Evolutionary conservation across 75 land plant genomes (phyloP), one percentile per base, ranked within the genome.

Genomic region (Picea glauca): DNA sequence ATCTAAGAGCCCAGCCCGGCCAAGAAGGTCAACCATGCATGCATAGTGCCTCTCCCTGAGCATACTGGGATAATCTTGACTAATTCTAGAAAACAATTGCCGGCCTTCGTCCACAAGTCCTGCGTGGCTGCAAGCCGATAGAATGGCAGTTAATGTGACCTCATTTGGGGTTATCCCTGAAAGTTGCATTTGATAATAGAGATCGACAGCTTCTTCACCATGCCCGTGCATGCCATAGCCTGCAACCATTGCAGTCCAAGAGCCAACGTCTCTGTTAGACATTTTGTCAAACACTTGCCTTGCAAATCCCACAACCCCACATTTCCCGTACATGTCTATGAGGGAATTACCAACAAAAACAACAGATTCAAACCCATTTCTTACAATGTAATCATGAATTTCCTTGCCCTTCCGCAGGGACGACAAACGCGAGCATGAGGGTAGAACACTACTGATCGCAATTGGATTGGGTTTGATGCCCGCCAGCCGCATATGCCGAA

Each of bases 241-340:
- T 15, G 89, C 86, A 17, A 93, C 76, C 89, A 93, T 85, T 21
- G 90, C 86, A 70, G 87, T 90, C 95, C 95, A 93, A 6, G 91
- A 82, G 12, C 91, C 89, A 62, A 89, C 79, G 59, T 82, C 91
- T 26, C 38, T 87, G 12, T 15, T 57, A 4, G 56, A n/a, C 72
- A 91, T 76, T 30, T 64, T 83, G 21, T 85, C 17, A 67, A 93
- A 93, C 32, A 93, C 81, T 72, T 62, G 68, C 7, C 72, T 66
- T 2, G 89, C 95, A 21, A 77, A 77, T n/a, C 40, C 72, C 50
- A 77, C 9, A 72, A 32, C 62, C 26, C 93, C 91, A 58, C 83
- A 93, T 79, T 88, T 91, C 17, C 84, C 89, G 78, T 93, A 93
- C 86, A 91, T 82, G 62, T 91, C 88, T 58, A 92, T 75, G 31